Conservation (phyloP, 2,329 filamentous ascomycete genomes). For the Epichloe hybrida region DNA sequence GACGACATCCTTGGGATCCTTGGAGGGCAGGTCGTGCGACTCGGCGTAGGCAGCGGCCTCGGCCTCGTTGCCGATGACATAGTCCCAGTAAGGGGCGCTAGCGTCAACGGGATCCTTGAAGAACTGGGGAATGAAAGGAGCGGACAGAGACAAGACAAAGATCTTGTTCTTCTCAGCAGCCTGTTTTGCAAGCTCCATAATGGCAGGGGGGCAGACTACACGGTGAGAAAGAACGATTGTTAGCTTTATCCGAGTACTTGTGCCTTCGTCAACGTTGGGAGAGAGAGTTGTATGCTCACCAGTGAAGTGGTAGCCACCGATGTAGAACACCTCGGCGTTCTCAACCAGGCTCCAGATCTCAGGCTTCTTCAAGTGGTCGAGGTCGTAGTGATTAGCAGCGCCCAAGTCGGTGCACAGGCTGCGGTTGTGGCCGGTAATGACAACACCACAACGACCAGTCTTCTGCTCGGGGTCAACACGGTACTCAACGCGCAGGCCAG, state of each 20-base stretch:
- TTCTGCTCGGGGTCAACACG: conserved; percentile 71
- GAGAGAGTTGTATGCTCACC: conserved; percentile 18
- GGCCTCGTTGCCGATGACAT: conserved; percentile 92
- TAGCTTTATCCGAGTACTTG: not conserved
- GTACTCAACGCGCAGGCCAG: conserved; percentile 88
- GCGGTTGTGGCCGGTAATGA: conserved; percentile 94
- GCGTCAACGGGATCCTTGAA: conserved; percentile 93
- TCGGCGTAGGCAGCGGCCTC: conserved; percentile 83
- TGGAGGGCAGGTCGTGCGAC: conserved; percentile 59
- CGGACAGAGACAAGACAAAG: conserved; percentile 83
- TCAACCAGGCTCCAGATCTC: conserved; percentile 88
- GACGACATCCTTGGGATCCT: conserved; percentile 73
- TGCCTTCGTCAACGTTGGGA: not conserved
- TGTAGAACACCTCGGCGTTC: conserved; percentile 78
- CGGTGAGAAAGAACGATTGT: not conserved
- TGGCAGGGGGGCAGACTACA: conserved; percentile 72
- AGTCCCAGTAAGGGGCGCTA: conserved; percentile 84
- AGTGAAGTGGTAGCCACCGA: conserved; percentile 95
- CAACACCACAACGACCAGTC: conserved; percentile 87
- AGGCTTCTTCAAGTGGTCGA: conserved; percentile 82
- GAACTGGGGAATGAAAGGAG: conserved; percentile 92
- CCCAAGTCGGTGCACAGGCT: conserved; percentile 90
- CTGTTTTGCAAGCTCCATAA: conserved; percentile 80
- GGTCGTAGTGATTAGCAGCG: conserved; percentile 92
- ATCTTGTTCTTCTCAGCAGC: conserved; percentile 80